Evolutionary conservation across 495 filamentous ascomycete species (phyloP).

Genomic region (Trichoderma erinaceum): DNA sequence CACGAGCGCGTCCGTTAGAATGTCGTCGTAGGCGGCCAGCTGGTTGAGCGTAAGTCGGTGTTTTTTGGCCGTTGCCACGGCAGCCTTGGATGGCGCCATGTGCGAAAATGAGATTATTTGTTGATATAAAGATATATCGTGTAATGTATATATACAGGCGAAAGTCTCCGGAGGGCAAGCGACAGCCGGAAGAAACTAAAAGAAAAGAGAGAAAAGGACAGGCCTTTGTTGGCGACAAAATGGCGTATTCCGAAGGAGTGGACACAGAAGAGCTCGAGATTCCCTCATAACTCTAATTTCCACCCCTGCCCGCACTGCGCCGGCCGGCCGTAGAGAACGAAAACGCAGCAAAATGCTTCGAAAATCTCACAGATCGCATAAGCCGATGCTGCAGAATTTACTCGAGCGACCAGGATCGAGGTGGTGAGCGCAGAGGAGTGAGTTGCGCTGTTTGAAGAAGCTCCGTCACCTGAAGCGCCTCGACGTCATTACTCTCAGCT

Average conservation of each 20-base stretch:
- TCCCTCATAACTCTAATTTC: conserved; percentile 7
- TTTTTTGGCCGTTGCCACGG: conserved; percentile 41
- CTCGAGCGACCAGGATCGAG: neutral
- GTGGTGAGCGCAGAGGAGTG: neutral
- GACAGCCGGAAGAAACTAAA: neutral
- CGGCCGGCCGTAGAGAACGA: neutral
- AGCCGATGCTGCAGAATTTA: neutral
- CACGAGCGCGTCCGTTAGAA: conserved; percentile 90
- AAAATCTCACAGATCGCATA: neutral
- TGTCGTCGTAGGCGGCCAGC: conserved; percentile 88
- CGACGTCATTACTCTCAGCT: conserved; percentile 1
- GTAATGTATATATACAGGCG: neutral
- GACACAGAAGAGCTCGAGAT: conserved; percentile 4
- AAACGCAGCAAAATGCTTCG: neutral
- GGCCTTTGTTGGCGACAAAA: neutral
- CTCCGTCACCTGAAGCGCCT: neutral
- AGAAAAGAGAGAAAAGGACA: neutral
- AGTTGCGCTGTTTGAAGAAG: conserved; percentile 3
- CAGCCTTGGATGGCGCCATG: conserved; percentile 14
- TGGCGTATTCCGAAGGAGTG: neutral
- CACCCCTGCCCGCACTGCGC: neutral
- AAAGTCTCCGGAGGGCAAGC: neutral
- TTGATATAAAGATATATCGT: neutral
- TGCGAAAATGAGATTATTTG: neutral
- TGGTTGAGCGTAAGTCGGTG: conserved; percentile 77